These are phyloP conservation scores for Hericium coralloides DNA, from an alignment of 768 basidiomycete species.

Conservation along the genomic window DNA sequence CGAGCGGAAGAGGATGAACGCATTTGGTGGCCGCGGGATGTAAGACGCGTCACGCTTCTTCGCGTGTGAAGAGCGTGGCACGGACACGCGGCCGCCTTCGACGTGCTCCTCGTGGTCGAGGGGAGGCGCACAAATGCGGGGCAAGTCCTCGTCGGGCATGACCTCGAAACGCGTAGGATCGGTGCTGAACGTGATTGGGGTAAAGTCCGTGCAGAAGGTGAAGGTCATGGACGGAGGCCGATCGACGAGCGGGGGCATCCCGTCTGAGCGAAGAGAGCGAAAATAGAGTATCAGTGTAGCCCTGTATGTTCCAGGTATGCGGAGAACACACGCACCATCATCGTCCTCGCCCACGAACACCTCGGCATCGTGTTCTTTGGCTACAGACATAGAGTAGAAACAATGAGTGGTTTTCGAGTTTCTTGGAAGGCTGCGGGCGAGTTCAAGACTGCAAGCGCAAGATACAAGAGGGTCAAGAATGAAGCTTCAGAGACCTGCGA, in stretches of 20 bases:
- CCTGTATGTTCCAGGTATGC: not conserved
- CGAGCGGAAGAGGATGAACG: slow-evolving; percentile 79
- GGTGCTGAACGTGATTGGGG: slow-evolving; percentile 39
- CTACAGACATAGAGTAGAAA: not conserved
- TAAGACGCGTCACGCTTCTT: slow-evolving; percentile 64
- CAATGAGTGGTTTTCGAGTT: not conserved
- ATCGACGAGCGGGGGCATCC: slow-evolving; percentile 37
- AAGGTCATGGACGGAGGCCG: slow-evolving; percentile 44
- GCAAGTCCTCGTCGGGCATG: slow-evolving; percentile 13
- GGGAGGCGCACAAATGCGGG: slow-evolving; percentile 16
- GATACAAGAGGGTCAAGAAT: too few species aligned
- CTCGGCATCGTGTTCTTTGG: not conserved
- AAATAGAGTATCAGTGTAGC: not conserved
- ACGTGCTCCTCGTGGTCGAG: not conserved
- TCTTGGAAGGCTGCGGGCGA: too few species aligned
- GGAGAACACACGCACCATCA: not conserved
- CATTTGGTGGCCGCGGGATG: slow-evolving; percentile 79
- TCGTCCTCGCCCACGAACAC: not conserved
- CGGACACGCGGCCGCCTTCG: slow-evolving; percentile 22
- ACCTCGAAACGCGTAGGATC: slow-evolving; percentile 23
- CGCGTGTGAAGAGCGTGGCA: slow-evolving; percentile 37
- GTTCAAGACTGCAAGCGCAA: too few species aligned
- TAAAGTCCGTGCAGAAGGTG: slow-evolving; percentile 57
- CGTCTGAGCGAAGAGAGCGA: slow-evolving; percentile 13
- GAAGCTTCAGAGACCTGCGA: not conserved